Percentiles rank a stretch among this genome's conserved stretches.
Evolutionary conservation across 495 filamentous ascomycete genomes (phyloP).

Genomic region (Margaritispora aquatica): DNA sequence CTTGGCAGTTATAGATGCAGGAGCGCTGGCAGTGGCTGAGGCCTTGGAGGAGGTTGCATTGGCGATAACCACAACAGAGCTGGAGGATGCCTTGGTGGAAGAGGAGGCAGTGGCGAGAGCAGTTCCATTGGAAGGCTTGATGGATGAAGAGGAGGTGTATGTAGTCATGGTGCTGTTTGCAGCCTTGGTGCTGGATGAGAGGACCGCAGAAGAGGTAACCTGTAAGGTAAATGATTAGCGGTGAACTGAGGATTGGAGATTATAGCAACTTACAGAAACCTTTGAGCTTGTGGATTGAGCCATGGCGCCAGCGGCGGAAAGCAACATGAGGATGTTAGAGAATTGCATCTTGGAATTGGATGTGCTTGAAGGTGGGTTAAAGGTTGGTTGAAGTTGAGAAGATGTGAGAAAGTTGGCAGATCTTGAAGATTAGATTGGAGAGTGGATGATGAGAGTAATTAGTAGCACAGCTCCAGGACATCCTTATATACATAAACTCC

Average conservation of each 20-base stretch:
- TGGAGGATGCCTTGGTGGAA: neutral
- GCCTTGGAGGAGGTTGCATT: conserved; percentile 4
- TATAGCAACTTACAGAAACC: neutral
- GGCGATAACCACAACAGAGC: neutral
- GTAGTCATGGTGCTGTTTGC: neutral
- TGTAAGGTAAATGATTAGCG: neutral
- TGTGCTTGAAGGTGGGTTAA: too few species aligned
- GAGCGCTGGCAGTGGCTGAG: neutral
- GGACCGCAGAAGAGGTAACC: neutral
- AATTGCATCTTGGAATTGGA: conserved; percentile 6
- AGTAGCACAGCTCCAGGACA: neutral
- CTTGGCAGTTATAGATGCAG: conserved; percentile 2
- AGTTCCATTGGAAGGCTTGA: conserved; percentile 1
- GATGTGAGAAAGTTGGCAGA: neutral
- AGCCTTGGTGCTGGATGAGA: neutral
- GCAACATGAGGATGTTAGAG: conserved; percentile 16
- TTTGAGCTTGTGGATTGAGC: neutral
- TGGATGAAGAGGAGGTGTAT: neutral
- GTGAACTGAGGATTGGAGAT: neutral
- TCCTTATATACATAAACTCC: neutral
- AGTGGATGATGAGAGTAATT: neutral
- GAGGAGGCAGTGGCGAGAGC: neutral
- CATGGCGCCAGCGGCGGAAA: conserved; percentile 6
- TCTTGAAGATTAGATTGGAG: neutral
- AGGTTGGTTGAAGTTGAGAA: neutral